phyloP scores from a whole-genome alignment of 805 yeast species.

The Sugiyamaella mastotermitis region DNA sequence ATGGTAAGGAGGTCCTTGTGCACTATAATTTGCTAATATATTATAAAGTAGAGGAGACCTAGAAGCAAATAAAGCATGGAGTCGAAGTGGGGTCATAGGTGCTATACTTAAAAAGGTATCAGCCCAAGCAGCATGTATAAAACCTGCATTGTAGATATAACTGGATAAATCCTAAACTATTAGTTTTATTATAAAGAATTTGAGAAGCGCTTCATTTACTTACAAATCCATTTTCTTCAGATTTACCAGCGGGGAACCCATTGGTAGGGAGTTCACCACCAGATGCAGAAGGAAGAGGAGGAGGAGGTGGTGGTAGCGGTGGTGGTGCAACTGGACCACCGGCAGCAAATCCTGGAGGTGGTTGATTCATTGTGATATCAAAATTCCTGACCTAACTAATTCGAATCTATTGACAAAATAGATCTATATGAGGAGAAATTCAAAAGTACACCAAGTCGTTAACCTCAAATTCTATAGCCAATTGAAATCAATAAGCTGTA shows the following conservation, averaged over 20 bases:
- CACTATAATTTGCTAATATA: conserved; percentile 16
- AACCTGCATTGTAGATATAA: conserved; percentile 28
- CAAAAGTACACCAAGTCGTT: no score
- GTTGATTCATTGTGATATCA: conserved; percentile 1
- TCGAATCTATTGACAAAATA: background rate
- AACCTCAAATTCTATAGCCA: no score
- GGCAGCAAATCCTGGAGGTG: conserved; percentile 3
- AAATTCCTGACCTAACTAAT: no score
- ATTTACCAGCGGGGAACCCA: background rate
- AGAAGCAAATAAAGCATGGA: conserved; percentile 30
- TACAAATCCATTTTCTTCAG: background rate
- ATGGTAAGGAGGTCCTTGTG: conserved; percentile 26
- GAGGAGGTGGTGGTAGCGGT: conserved; percentile 7
- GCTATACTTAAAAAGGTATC: conserved; percentile 27
- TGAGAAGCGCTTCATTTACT: background rate
- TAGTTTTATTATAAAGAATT: no score
- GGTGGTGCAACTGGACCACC: background rate
- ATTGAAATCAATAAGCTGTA: no score
- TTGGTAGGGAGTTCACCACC: no score
- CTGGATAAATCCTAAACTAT: conserved; percentile 16
- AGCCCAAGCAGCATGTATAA: conserved; percentile 32
- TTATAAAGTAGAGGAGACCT: conserved; percentile 28
- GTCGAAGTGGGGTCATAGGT: conserved; percentile 24
- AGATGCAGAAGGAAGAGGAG: conserved; percentile 3
- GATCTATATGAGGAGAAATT: no score